Base-by-base conservation (phyloP, 176 grass and related monocot genomes). In the Aegilops sharonensis region DNA sequence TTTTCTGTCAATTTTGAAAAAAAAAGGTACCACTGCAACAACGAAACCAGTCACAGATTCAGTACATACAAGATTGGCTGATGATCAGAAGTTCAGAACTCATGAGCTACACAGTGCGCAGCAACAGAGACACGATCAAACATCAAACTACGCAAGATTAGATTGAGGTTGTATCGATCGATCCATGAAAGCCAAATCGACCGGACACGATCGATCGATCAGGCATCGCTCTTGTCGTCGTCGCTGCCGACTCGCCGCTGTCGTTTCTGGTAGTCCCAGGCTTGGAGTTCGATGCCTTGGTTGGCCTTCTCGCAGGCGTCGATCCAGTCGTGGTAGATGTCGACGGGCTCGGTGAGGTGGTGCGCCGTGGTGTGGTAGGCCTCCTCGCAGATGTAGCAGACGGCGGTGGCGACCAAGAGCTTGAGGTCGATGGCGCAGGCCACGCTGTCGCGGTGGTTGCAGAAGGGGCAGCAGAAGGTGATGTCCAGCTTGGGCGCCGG, bases 401-500 rank as follows among this genome's bases (percentile, higher is more conserved):
- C 10, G 11, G 79, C 86, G 71, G 8, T 34, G 71, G 79, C 34
- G 62, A 88, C 6, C 11, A 5, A 9, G 72, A 5, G 4, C 79
- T 83, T 83, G 32, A 88, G 32, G 47, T 88, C 86, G 79, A 88
- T 69, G 62, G 4, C 5, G 79, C 86, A 88, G 47, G 45, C 62
- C 2, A 88, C 79, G 62, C 40, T 45, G 62, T 17, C 72, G 31
- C 18, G 2, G 86, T 77, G 32, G 72, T 83, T 60, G 80, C 86
- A 88, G 86, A 88, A 88, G 0, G 79, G 86, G 80, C 72, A 88
- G 25, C 12, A 24, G 80, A 88, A 88, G 5, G 18, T 9, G 48
- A 48, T 83, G 1, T 88, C 80, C 72, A 88, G 80, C 86, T 88
- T 82, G 15, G 36, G 50, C 11, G 37, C 64, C 9, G 9, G 36